These are phyloP conservation scores for Camptophora hylomeconis DNA, from an alignment of 2,329 filamentous ascomycete species.

Conservation along the genomic window DNA sequence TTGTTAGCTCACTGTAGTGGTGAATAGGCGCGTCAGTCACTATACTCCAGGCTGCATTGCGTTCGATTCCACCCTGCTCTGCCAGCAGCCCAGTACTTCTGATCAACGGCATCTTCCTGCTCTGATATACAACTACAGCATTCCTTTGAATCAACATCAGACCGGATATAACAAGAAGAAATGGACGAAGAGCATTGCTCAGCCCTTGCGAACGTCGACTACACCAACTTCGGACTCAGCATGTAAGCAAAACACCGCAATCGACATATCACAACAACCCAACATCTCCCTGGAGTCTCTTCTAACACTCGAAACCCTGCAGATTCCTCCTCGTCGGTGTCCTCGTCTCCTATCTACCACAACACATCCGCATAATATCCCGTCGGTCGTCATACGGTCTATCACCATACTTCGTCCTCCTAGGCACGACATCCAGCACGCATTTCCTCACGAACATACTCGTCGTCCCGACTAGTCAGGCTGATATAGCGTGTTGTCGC, in stretches of 20 bases:
- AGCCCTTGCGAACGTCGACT: conserved; percentile 14
- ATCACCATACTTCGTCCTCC: conserved; percentile 84
- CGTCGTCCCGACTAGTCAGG: conserved; percentile 66
- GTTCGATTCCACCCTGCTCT: too few relatives aligned
- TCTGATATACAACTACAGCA: too few relatives aligned
- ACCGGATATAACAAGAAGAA: too few relatives aligned
- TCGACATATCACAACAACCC: background rate
- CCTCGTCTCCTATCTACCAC: conserved; percentile 82
- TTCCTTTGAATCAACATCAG: too few relatives aligned
- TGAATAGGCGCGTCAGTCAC: too few relatives aligned
- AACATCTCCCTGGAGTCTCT: background rate
- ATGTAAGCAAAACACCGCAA: conserved; percentile 6
- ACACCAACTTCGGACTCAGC: conserved; percentile 17
- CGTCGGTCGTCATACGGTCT: conserved; percentile 84
- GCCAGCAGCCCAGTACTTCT: too few relatives aligned
- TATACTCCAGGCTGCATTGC: too few relatives aligned
- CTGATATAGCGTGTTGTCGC: conserved; percentile 75
- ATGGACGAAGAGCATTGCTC: too few relatives aligned
- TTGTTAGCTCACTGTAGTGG: too few relatives aligned
- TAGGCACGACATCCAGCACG: conserved; percentile 83
- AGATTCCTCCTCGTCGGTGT: conserved; percentile 75
- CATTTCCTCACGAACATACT: conserved; percentile 88
- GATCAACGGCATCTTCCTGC: too few relatives aligned
- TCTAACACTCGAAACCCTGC: background rate
- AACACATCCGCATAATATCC: conserved; percentile 81